A percentile compares a stretch with the other conserved stretches of the same genome.
Evolutionary conservation across 345 rosid genomes (phyloP).

Genomic region (Chamaenerion angustifolium): DNA sequence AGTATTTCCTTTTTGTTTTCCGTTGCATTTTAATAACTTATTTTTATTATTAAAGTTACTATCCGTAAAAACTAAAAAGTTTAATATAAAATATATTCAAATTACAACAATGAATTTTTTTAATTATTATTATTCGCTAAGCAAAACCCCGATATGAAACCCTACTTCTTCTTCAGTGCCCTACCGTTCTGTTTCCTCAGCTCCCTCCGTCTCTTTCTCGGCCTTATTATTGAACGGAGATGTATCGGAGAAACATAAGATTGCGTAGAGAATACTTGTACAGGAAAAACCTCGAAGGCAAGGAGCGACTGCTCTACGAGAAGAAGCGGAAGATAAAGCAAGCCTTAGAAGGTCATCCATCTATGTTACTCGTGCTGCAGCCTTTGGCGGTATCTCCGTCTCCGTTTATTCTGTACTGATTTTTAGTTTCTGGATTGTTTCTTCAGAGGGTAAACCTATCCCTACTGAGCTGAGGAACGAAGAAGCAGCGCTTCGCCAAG

Average conservation of each 20-base stretch:
- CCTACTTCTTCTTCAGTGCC: too few relatives aligned
- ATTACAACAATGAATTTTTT: too few relatives aligned
- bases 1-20: too few relatives aligned
- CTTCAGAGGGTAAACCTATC: constrained; percentile 79
- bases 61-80: too few relatives aligned
- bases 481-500: constrained; percentile 66
- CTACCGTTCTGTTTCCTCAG: neutral
- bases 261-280: constrained; percentile 73
- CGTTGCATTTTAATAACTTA: too few relatives aligned
- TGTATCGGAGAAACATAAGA: constrained; percentile 69
- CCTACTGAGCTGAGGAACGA: constrained; percentile 88
- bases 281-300: constrained; percentile 86
- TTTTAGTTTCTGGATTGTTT: neutral
- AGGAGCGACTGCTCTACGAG: constrained; percentile 60
- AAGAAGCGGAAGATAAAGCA: constrained; percentile 76
- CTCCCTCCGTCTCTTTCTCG: neutral
- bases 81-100: too few relatives aligned
- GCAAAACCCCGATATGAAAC: too few relatives aligned
- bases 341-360: constrained; percentile 54
- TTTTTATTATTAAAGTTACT: too few relatives aligned
- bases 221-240: constrained; percentile 1
- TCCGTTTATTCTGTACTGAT: neutral
- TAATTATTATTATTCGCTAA: too few relatives aligned
- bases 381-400: neutral
- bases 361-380: neutral